phyloP scores from a whole-genome alignment of 2,329 filamentous ascomycete genomes.

The Huntiella moniliformis region DNA sequence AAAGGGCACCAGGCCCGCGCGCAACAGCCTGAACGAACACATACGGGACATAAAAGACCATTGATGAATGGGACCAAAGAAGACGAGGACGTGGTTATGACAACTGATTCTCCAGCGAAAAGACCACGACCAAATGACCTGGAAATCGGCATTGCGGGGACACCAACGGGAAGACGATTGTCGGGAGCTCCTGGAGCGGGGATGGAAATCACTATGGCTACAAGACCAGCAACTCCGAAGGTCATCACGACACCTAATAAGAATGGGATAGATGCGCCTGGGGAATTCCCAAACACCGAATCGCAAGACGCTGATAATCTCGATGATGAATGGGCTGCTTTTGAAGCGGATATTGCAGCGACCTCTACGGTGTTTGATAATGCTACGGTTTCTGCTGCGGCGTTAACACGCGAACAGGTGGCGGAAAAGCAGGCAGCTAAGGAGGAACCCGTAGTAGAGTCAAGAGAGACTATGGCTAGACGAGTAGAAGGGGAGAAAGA shows the following conservation, averaged over 20 bases:
- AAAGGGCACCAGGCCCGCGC: constrained; percentile 22
- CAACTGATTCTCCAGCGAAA: neutral
- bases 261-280: neutral
- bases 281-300: neutral
- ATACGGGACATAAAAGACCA: constrained; percentile 16
- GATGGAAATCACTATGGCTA: constrained; percentile 44
- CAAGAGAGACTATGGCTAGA: too few species aligned
- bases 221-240: constrained; percentile 38
- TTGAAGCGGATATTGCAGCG: constrained; percentile 60
- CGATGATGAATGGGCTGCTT: constrained; percentile 72
- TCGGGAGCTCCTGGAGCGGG: constrained; percentile 35
- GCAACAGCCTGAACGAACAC: constrained; percentile 12
- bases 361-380: constrained; percentile 19
- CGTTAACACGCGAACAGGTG: constrained; percentile 44
- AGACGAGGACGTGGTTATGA: neutral
- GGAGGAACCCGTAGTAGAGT: constrained; percentile 29
- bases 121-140: neutral
- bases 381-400: constrained; percentile 50
- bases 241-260: constrained; percentile 2
- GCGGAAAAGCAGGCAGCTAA: constrained; percentile 33
- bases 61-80: neutral
- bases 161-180: constrained; percentile 17
- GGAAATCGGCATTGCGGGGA: neutral
- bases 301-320: constrained; percentile 24
- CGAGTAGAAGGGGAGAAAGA: constrained; percentile 50